Conservation (phyloP, 1,284 basidiomycete genomes). For the Thecaphora frezii region DNA sequence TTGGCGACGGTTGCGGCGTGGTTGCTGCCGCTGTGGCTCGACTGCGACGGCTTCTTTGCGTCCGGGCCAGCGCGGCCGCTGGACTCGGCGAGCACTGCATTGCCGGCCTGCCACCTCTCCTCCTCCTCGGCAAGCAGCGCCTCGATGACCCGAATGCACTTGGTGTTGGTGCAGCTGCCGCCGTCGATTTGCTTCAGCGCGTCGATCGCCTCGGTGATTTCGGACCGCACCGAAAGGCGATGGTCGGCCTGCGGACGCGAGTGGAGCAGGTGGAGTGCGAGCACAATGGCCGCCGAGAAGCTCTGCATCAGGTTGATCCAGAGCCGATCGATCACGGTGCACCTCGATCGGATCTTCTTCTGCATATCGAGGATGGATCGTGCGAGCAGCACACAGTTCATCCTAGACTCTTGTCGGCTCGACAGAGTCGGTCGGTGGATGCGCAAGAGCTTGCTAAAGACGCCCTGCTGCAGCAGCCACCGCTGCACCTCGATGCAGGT, state of each 20-base stretch:
- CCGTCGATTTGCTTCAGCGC: constrained; percentile 46
- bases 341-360: constrained; percentile 43
- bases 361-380: constrained; percentile 54
- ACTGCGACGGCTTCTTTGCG: constrained; percentile 6
- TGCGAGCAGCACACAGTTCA: constrained; percentile 51
- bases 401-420: constrained; percentile 37
- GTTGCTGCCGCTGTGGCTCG: constrained; percentile 26
- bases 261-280: constrained; percentile 53
- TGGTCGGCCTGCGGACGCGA: constrained; percentile 29
- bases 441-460: constrained; percentile 51
- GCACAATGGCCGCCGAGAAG: constrained; percentile 50
- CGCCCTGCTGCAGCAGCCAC: constrained; percentile 52
- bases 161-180: constrained; percentile 31
- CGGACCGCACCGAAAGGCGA: constrained; percentile 42
- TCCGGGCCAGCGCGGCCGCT: constrained; percentile 8
- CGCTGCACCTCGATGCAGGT: constrained; percentile 49
- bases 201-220: constrained; percentile 49
- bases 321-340: constrained; percentile 49
- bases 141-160: constrained; percentile 51
- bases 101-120: constrained; percentile 43
- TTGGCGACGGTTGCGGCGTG: no score
- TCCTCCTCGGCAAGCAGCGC: constrained; percentile 54
- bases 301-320: constrained; percentile 48
- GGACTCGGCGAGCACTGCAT: constrained; percentile 18
- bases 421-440: constrained; percentile 48